phyloP scores from a whole-genome alignment of 345 rosid genomes.

The Physaria fendleri region DNA sequence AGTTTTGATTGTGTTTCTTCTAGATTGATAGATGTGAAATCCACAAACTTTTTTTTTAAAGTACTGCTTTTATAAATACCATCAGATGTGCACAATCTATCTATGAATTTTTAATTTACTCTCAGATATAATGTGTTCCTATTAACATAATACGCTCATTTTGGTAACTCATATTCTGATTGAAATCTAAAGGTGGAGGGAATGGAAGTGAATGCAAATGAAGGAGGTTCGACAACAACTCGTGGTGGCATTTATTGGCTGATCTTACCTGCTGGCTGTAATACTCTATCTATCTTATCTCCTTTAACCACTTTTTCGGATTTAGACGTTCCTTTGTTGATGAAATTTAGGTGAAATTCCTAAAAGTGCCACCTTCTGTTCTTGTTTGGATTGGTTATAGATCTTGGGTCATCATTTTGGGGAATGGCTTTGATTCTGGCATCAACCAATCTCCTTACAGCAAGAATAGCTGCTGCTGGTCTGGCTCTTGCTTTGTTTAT shows the following conservation, averaged over 20 bases:
- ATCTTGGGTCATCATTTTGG: conserved; percentile 99
- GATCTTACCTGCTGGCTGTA: conserved; percentile 99
- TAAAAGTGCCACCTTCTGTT: background rate
- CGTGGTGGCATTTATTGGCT: conserved; percentile 94
- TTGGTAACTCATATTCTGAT: background rate
- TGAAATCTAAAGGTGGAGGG: conserved; percentile 71
- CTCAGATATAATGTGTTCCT: background rate
- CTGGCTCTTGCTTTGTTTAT: conserved; percentile 65
- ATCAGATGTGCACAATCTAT: background rate
- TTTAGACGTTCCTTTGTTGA: background rate
- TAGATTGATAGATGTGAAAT: background rate
- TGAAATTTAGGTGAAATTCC: background rate
- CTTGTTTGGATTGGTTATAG: conserved; percentile 34
- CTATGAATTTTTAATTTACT: background rate
- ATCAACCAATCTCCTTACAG: conserved; percentile 74
- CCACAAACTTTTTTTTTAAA: background rate
- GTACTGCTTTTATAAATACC: background rate
- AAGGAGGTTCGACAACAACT: conserved; percentile 89
- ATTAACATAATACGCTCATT: background rate
- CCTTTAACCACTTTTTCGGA: background rate
- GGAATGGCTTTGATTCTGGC: conserved; percentile 97
- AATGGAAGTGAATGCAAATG: conserved; percentile 87
- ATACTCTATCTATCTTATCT: conserved; percentile 14
- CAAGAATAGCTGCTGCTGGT: conserved; percentile 93
- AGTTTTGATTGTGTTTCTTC: background rate